Evolutionary conservation across 2,329 filamentous ascomycete species (phyloP), one percentile per base, ranked within the genome.

Genomic region (Diaporthe ilicicola): DNA sequence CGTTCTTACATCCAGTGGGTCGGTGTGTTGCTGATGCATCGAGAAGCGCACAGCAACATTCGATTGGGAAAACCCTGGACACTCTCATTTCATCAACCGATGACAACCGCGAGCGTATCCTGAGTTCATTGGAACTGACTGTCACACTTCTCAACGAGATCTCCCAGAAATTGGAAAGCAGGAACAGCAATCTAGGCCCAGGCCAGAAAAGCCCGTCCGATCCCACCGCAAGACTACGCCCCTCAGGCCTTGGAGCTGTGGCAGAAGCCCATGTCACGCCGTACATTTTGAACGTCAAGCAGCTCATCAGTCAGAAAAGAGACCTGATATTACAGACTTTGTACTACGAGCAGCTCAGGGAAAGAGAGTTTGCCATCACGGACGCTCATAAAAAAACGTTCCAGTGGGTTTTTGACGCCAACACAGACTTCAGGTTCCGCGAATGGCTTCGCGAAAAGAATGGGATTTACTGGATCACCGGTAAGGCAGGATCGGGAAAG

Each of bases 361-460:
- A 65, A 12, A 56, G 68, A n/a, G 59, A 70, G 15, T 34, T 65
- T 17, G 32, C 39, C 8, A 66, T 70, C n/a, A 39, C 68, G 9
- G 48, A 70, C 19, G 68, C 68, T 19, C 68, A 70, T 22, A 50
- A n/a, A 12, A 46, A 24, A 39, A 70, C 68, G 1, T 70, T 70
- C 17, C 39, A 66, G 5, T 70, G 68, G 68, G 54, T 67, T 0
- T 54, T 37, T 34, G 59, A 48, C 39, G 27, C 19, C 15, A 55
- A 53, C 2, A 24, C 24, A 24, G 39, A 15, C 15, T 59, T 56
- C n/a, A 62, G 15, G 17, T 62, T 62, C 27, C 27, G 22, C 1
- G 59, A 70, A 9, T 70, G 68, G 68, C 61, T 70, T 15, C 56
- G 56, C 27, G 46, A 37, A 17, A n/a, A 56, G n/a, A 66, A 66